Evolutionary conservation across 148 eudicot genomes (phyloP).

Genomic region (Amaranthus palmeri): DNA sequence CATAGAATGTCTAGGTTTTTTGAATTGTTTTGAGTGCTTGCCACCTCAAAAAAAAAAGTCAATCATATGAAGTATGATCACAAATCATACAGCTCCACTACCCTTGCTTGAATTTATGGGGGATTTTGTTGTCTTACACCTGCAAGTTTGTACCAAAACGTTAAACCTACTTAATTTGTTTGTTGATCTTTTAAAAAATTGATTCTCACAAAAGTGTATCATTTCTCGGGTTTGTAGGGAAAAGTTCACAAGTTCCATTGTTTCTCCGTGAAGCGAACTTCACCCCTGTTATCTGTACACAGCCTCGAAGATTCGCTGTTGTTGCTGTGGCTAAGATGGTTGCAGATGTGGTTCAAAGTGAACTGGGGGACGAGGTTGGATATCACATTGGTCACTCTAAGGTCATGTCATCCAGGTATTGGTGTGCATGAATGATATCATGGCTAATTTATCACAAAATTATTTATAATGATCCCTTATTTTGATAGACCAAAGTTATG

Average conservation of each 20-base stretch:
- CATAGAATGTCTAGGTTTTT: not conserved
- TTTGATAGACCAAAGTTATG: too few relatives aligned
- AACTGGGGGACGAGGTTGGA: constrained; percentile 87
- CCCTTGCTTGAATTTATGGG: not conserved
- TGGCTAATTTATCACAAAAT: not conserved
- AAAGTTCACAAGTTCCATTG: constrained; percentile 92
- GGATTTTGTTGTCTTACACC: not conserved
- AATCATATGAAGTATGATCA: not conserved
- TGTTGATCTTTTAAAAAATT: not conserved
- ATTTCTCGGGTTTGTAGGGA: constrained; percentile 44
- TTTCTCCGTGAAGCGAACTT: constrained; percentile 72
- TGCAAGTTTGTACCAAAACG: not conserved
- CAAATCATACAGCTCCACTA: not conserved
- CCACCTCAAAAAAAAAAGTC: not conserved
- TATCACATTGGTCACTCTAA: constrained; percentile 94
- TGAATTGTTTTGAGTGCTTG: not conserved
- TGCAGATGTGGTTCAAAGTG: constrained; percentile 75
- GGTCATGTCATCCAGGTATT: constrained; percentile 67
- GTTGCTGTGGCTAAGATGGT: constrained; percentile 98
- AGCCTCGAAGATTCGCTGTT: constrained; percentile 94
- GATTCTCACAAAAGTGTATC: not conserved
- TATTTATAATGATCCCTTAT: too few relatives aligned
- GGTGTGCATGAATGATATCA: not conserved
- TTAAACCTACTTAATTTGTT: not conserved
- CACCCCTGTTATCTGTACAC: constrained; percentile 87